Evolutionary conservation across 1,139 yeast species (phyloP).

Genomic region (Zygoascus hellenicus): DNA sequence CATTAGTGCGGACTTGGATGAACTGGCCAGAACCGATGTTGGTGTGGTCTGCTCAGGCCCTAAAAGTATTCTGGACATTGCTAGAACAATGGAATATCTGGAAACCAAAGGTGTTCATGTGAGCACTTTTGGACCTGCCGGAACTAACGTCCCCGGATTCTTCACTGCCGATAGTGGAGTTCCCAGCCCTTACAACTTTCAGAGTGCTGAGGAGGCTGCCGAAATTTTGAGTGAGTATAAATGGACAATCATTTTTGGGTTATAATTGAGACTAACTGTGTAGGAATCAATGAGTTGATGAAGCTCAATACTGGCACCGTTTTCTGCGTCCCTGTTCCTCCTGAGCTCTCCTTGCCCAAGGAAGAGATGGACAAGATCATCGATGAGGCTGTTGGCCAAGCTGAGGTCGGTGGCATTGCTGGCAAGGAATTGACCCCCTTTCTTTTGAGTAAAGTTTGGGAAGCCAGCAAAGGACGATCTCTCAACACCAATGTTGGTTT

Average conservation of each 20-base stretch:
- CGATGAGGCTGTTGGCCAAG: conserved; percentile 52
- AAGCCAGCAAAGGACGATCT: conserved; percentile 61
- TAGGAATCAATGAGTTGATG: conserved; percentile 38
- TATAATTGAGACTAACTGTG: conserved; percentile 10
- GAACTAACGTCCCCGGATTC: conserved; percentile 75
- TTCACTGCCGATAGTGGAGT: conserved; percentile 74
- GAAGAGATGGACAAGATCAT: conserved; percentile 52
- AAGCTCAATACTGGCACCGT: conserved; percentile 60
- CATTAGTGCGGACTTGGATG: conserved; percentile 82
- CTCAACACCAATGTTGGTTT: conserved; percentile 68
- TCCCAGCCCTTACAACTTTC: conserved; percentile 59
- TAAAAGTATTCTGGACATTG: conserved; percentile 75
- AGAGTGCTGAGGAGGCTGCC: conserved; percentile 54
- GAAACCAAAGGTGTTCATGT: conserved; percentile 79
- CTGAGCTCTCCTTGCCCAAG: conserved; percentile 52
- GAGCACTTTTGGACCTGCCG: conserved; percentile 41
- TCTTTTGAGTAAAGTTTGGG: conserved; percentile 57
- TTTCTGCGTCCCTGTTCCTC: conserved; percentile 81
- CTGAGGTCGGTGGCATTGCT: conserved; percentile 45
- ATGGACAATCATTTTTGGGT: not conserved
- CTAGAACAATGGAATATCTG: conserved; percentile 73
- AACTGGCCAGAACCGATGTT: conserved; percentile 74
- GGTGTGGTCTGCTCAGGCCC: conserved; percentile 92
- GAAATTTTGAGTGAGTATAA: conserved; percentile 42
- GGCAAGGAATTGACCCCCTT: conserved; percentile 84